Percentiles rank a stretch among this genome's conserved stretches.
Evolutionary conservation across 495 filamentous ascomycete genomes (phyloP).

Genomic region (Penicillium bialowiezense): DNA sequence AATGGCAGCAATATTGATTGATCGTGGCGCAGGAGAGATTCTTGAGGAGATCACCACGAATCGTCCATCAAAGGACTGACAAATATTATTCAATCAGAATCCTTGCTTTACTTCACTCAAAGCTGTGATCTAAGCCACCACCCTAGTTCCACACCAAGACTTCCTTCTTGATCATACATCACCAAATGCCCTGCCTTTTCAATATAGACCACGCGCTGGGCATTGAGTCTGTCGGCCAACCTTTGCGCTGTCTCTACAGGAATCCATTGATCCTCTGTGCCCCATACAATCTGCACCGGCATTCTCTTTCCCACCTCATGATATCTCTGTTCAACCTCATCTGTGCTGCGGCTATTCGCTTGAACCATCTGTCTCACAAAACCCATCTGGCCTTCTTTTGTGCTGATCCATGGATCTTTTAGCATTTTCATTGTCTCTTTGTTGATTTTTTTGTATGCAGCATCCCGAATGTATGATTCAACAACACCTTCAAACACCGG

Average conservation of each 20-base stretch:
- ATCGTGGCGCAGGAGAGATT: constrained; percentile 15
- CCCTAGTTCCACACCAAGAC: constrained; percentile 26
- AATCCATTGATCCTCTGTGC: constrained; percentile 32
- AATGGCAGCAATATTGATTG: constrained; percentile 13
- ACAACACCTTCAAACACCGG: constrained; percentile 29
- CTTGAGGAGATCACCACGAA: constrained; percentile 13
- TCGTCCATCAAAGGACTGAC: constrained; percentile 14
- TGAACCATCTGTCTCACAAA: constrained; percentile 30
- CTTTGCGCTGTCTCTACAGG: constrained; percentile 24
- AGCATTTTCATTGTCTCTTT: constrained; percentile 25
- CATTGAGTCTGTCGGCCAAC: constrained; percentile 17
- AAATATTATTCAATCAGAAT: neutral
- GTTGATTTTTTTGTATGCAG: constrained; percentile 14
- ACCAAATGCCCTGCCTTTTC: constrained; percentile 34
- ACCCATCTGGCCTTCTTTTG: constrained; percentile 17
- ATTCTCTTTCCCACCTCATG: constrained; percentile 21
- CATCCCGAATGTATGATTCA: constrained; percentile 29
- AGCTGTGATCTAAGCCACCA: constrained; percentile 15
- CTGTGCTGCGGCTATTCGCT: constrained; percentile 23
- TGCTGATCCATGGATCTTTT: constrained; percentile 21
- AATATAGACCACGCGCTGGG: constrained; percentile 22
- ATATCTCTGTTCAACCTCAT: constrained; percentile 27
- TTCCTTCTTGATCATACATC: constrained; percentile 32
- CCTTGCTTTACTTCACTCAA: no score
- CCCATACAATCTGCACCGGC: constrained; percentile 33